phyloP scores from a whole-genome alignment of 805 yeast species.

The Cyberlindnera samutprakarnensis region DNA sequence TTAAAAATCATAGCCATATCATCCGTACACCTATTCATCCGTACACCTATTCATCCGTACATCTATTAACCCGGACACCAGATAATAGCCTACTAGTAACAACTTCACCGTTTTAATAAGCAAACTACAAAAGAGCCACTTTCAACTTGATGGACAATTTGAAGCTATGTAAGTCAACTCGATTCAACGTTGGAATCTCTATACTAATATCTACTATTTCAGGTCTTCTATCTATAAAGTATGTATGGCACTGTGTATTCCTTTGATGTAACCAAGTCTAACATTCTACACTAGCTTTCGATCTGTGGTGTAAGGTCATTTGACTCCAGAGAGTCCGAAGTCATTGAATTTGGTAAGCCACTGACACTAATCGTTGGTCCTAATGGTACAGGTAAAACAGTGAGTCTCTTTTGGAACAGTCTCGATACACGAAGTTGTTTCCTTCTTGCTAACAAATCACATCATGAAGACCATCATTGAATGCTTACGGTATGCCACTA shows the following conservation, averaged over 20 bases:
- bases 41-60: too few species aligned
- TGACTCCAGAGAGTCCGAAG: constrained; percentile 75
- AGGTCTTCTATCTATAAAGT: constrained; percentile 22
- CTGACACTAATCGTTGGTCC: constrained; percentile 91
- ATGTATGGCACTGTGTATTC: constrained; percentile 2
- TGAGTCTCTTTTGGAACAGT: constrained; percentile 10
- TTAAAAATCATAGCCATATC: too few species aligned
- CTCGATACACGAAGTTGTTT: too few species aligned
- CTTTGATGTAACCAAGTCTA: constrained; percentile 25
- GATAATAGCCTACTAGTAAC: too few species aligned
- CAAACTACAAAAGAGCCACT: too few species aligned
- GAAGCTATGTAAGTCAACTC: too few species aligned
- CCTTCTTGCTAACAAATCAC: constrained; percentile 7
- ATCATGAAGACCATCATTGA: constrained; percentile 93
- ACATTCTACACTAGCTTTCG: constrained; percentile 40
- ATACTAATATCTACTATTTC: too few species aligned
- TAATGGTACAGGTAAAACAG: constrained; percentile 93
- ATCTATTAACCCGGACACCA: too few species aligned
- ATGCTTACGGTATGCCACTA: constrained; percentile 86
- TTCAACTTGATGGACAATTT: too few species aligned
- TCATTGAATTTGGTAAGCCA: constrained; percentile 85
- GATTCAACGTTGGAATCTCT: too few species aligned
- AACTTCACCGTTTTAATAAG: too few species aligned
- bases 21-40: too few species aligned
- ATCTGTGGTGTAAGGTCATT: constrained; percentile 90